Conservation (phyloP, 805 yeast genomes). For the Suhomyces canberraensis region DNA sequence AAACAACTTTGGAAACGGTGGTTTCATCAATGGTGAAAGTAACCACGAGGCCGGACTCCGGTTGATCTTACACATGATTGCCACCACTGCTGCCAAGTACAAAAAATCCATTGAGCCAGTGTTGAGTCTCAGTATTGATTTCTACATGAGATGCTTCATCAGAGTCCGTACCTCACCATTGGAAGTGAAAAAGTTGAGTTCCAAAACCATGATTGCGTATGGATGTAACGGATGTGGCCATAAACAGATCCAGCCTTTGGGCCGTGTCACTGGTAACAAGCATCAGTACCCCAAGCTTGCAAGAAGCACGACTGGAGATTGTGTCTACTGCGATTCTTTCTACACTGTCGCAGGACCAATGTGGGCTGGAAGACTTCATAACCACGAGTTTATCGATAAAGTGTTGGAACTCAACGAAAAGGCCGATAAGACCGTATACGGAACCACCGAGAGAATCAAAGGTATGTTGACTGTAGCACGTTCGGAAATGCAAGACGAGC, state of each 20-base stretch:
- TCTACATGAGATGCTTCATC: constrained; percentile 83
- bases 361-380: constrained; percentile 77
- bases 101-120: constrained; percentile 86
- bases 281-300: constrained; percentile 47
- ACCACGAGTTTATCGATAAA: constrained; percentile 59
- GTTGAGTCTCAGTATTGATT: constrained; percentile 82
- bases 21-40: constrained; percentile 53
- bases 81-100: constrained; percentile 84
- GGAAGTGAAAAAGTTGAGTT: constrained; percentile 74
- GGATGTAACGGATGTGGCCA: constrained; percentile 88
- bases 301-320: constrained; percentile 37
- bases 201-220: constrained; percentile 73
- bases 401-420: constrained; percentile 54
- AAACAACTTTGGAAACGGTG: constrained; percentile 66
- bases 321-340: constrained; percentile 66
- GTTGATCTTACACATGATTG: constrained; percentile 72
- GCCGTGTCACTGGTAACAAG: constrained; percentile 52
- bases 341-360: constrained; percentile 92
- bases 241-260: constrained; percentile 67
- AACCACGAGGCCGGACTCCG: constrained; percentile 93
- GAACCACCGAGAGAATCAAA: constrained; percentile 77
- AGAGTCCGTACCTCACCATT: constrained; percentile 75
- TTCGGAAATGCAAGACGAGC: constrained; percentile 56
- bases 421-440: constrained; percentile 57
- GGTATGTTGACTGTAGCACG: constrained; percentile 90